Evolutionary conservation across 768 basidiomycete species (phyloP).

Genomic region (Suillus luteus): DNA sequence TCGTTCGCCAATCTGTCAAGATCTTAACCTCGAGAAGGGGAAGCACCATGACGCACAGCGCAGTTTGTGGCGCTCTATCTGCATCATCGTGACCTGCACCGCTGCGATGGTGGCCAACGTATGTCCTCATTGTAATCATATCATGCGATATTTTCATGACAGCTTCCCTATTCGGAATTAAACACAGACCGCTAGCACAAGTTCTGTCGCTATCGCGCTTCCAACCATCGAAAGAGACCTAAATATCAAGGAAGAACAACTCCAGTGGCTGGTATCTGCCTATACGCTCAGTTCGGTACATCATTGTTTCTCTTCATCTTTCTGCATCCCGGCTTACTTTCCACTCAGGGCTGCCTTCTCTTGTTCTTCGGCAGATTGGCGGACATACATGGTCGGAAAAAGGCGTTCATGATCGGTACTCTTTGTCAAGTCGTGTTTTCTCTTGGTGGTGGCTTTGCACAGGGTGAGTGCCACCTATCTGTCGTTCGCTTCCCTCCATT

Average conservation of each 20-base stretch:
- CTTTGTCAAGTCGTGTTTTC: constrained; percentile 54
- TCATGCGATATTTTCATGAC: background rate
- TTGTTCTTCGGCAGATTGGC: constrained; percentile 76
- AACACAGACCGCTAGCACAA: constrained; percentile 34
- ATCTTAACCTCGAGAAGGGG: constrained; percentile 13
- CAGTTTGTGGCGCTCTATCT: constrained; percentile 29
- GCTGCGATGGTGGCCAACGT: constrained; percentile 41
- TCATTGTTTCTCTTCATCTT: constrained; percentile 14
- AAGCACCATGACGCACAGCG: constrained; percentile 11
- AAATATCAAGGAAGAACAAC: constrained; percentile 46
- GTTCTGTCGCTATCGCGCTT: constrained; percentile 52
- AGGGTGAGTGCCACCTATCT: constrained; percentile 36
- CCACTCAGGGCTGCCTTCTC: constrained; percentile 68
- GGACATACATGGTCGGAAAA: constrained; percentile 77
- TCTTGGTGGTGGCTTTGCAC: constrained; percentile 63
- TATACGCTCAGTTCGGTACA: constrained; percentile 67
- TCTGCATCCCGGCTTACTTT: background rate
- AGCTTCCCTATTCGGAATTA: background rate
- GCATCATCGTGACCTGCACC: constrained; percentile 41
- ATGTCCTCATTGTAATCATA: constrained; percentile 11
- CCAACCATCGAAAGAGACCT: constrained; percentile 53
- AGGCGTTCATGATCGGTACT: constrained; percentile 66
- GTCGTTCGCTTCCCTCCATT: background rate
- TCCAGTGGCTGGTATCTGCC: constrained; percentile 71
- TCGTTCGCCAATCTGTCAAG: constrained; percentile 7